Evolutionary conservation across 2,329 filamentous ascomycete genomes (phyloP), one percentile per base, ranked within the genome.

Genomic region (Xylariaceae sp.): DNA sequence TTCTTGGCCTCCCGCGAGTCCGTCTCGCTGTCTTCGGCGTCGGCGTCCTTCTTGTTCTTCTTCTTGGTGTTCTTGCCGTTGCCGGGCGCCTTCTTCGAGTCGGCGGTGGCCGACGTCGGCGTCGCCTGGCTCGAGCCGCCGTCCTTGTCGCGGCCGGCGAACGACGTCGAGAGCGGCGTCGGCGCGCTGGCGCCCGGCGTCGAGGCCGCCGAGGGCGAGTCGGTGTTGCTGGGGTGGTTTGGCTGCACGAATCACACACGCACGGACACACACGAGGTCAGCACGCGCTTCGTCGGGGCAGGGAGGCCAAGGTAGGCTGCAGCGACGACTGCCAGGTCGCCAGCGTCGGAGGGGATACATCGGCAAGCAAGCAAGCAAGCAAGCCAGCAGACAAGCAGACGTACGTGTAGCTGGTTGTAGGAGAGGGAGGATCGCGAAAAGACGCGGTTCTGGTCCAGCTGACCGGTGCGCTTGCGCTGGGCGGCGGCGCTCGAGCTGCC

Each of bases 391-490:
- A n/a, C n/a, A n/a, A n/a, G n/a, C n/a, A n/a, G 40, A 42, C 57
- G 39, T 50, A 61, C 60, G 29, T 57, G 53, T 22, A 58, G 56
- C 6, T 65, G 59, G 39, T 74, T 71, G 46, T 78, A 78, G 2
- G 74, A 79, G 24, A 79, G 65, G n/a, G 77, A 75, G 13, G 75
- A 75, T 45, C 70, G 63, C 37, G 77, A 76, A 58, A 90, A 90
- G 35, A 90, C 80, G 43, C 83, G 70, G 54, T 87, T 83, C 47
- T 75, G 71, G 33, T 89, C 84, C 40, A 69, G 70, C 31, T 81
- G 65, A 5, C 74, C 73, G 16, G 72, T 69, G 57, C 83, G 75
- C 51, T 79, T 74, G 52, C 82, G 68, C 45, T 76, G 69, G 9
- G 78, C 70, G 4, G 72, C 71, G 2, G 70, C 67, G n/a, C 77